Conservation (phyloP, 2,329 filamentous ascomycete genomes). For the Teratosphaeria destructans region DNA sequence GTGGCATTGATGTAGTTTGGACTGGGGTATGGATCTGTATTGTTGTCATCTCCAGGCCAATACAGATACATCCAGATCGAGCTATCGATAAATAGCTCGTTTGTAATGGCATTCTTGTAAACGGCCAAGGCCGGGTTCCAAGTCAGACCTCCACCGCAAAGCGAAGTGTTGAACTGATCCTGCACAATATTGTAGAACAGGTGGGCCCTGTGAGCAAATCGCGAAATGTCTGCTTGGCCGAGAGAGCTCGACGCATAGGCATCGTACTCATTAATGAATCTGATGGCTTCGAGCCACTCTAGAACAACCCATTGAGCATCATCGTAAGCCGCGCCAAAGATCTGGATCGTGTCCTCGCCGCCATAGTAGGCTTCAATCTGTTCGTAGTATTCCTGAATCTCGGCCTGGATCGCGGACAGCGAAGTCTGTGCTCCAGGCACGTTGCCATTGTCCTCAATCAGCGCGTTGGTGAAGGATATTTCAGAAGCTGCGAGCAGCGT, state of each 20-base stretch:
- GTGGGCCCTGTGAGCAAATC: constrained; percentile 73
- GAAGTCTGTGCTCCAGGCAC: constrained; percentile 4
- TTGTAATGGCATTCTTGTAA: constrained; percentile 97
- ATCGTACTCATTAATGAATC: constrained; percentile 21
- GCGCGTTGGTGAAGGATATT: constrained; percentile 10
- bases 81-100: constrained; percentile 78
- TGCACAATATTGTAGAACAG: constrained; percentile 80
- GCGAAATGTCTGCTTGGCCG: constrained; percentile 60
- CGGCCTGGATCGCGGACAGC: constrained; percentile 1
- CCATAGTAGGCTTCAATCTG: constrained; percentile 19
- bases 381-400: constrained; percentile 17
- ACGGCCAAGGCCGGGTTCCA: constrained; percentile 75
- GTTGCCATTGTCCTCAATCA: constrained; percentile 8
- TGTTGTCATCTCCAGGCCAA: constrained; percentile 65
- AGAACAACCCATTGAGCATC: constrained; percentile 27
- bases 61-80: constrained; percentile 85
- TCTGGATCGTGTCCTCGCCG: constrained; percentile 20
- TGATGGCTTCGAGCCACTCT: constrained; percentile 25
- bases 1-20: constrained; percentile 25
- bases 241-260: constrained; percentile 46
- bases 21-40: constrained; percentile 34
- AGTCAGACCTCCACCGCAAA: constrained; percentile 80
- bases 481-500: constrained; percentile 16
- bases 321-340: constrained; percentile 24
- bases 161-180: constrained; percentile 66